Conservation (phyloP, 2,329 filamentous ascomycete genomes). For the Dactylellina leptospora region DNA sequence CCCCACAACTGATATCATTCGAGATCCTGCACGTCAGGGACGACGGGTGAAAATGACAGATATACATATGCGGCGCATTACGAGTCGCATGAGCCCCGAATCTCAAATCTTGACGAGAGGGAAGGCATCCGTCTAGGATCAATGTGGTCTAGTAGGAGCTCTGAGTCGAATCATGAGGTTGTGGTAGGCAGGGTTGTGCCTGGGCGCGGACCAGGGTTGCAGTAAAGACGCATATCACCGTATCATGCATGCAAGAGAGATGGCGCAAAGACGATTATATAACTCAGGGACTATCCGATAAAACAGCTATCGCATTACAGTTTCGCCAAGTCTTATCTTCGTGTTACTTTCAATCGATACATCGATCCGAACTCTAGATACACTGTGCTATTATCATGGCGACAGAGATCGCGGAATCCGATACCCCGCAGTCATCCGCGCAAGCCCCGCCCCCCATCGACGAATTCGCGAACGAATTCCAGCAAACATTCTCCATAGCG, state of each 20-base stretch:
- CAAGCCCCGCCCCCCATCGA: slow-evolving; percentile 5
- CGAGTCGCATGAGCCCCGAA: slow-evolving; percentile 5
- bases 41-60: not conserved
- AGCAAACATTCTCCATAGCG: slow-evolving; percentile 12
- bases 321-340: too few species aligned
- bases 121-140: too few species aligned
- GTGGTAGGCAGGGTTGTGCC: too few species aligned
- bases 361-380: too few species aligned
- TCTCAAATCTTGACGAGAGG: too few species aligned
- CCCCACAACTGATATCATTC: too few species aligned
- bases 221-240: not conserved
- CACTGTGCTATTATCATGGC: too few species aligned
- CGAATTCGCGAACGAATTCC: slow-evolving; percentile 40
- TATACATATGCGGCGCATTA: not conserved
- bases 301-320: too few species aligned
- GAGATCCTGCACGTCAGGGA: not conserved
- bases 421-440: not conserved
- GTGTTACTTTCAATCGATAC: too few species aligned
- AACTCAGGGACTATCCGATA: too few species aligned
- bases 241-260: not conserved
- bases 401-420: not conserved
- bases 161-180: too few species aligned
- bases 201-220: not conserved
- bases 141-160: slow-evolving; percentile 14
- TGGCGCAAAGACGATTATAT: too few species aligned